These are phyloP conservation scores for Hirsutella rhossiliensis DNA, from an alignment of 2,329 filamentous ascomycete species.

Conservation along the genomic window DNA sequence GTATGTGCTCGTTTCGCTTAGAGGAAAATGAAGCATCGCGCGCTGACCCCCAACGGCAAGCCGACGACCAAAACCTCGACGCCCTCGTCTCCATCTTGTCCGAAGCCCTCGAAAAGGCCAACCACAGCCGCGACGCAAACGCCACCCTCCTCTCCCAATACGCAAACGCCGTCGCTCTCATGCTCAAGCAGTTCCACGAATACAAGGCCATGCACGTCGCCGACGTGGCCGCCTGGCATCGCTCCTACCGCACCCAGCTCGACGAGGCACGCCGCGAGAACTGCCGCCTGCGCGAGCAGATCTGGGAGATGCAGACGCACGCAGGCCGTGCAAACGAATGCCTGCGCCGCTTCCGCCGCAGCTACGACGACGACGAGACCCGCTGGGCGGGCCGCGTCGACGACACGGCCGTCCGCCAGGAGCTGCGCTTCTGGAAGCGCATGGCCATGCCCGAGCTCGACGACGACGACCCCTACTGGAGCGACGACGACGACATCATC, in stretches of 20 bases:
- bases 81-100: conserved; percentile 47
- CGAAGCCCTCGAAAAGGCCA: conserved; percentile 50
- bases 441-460: conserved; percentile 50
- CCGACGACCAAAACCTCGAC: conserved; percentile 48
- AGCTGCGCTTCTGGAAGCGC: conserved; percentile 54
- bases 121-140: conserved; percentile 48
- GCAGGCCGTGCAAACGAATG: conserved; percentile 45
- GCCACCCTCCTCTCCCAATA: conserved; percentile 45
- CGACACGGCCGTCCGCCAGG: conserved; percentile 39
- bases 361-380: conserved; percentile 42
- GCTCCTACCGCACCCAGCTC: conserved; percentile 52
- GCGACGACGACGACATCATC: conserved; percentile 52
- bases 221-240: conserved; percentile 53
- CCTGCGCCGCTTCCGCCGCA: conserved; percentile 43
- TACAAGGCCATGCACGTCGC: conserved; percentile 52
- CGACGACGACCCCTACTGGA: conserved; percentile 50
- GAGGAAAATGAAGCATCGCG: not conserved
- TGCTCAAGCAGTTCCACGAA: conserved; percentile 52
- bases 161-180: conserved; percentile 40
- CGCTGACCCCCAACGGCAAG: conserved; percentile 19
- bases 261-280: conserved; percentile 55
- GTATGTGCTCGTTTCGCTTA: conserved; percentile 22
- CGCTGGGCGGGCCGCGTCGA: conserved; percentile 42
- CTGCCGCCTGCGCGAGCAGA: conserved; percentile 48
- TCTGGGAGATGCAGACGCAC: conserved; percentile 54